phyloP scores from a whole-genome alignment of 495 filamentous ascomycete species.

The Hypoxylon subgilvum region DNA sequence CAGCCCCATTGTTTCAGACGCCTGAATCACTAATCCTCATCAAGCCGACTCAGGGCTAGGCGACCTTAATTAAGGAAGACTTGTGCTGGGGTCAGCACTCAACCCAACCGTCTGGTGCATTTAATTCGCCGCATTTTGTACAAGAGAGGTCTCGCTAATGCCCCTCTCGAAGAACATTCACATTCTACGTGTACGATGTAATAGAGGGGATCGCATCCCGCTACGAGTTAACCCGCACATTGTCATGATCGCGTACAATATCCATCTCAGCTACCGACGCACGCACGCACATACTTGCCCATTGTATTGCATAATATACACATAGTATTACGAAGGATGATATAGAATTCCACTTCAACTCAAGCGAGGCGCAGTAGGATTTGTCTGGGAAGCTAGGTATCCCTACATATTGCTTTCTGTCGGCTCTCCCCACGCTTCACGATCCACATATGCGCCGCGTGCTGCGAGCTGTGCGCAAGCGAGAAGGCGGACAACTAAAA shows the following conservation, averaged over 20 bases:
- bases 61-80: background rate
- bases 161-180: background rate
- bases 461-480: conserved; percentile 5
- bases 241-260: background rate
- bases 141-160: conserved; percentile 2
- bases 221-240: background rate
- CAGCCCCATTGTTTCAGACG: conserved; percentile 36
- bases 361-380: background rate
- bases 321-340: too few species aligned
- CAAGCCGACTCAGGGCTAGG: conserved; percentile 3
- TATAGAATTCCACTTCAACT: background rate
- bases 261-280: too few species aligned
- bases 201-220: background rate
- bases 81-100: background rate
- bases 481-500: background rate
- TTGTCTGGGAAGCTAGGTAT: background rate
- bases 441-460: conserved; percentile 7
- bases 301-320: too few species aligned
- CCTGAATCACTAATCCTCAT: conserved; percentile 28
- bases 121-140: conserved; percentile 7
- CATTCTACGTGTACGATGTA: background rate
- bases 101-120: background rate
- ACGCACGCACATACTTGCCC: too few species aligned
- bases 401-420: background rate
- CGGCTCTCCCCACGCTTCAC: background rate